Percentiles rank a stretch among this genome's conserved stretches.
These are phyloP conservation scores for Turnera subulata DNA, from an alignment of 345 rosid genomes.

Conservation along the genomic window DNA sequence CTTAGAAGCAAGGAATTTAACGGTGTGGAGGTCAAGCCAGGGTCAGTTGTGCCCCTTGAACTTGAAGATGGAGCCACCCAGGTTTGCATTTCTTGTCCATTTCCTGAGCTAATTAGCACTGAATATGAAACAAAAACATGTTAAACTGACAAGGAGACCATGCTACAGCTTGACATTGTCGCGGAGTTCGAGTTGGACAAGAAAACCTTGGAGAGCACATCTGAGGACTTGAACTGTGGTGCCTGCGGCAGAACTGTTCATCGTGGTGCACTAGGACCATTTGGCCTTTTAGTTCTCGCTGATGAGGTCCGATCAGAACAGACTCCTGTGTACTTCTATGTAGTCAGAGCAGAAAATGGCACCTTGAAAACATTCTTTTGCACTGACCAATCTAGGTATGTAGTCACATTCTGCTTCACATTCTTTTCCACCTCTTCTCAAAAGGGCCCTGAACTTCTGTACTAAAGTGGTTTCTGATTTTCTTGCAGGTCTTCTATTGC, in stretches of 20 bases:
- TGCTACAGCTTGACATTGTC: slow-evolving; percentile 39
- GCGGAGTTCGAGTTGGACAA: slow-evolving; percentile 70
- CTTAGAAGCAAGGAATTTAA: slow-evolving; percentile 43
- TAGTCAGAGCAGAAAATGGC: slow-evolving; percentile 52
- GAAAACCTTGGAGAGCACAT: slow-evolving; percentile 38
- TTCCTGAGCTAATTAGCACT: neutral
- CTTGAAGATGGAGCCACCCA: slow-evolving; percentile 59
- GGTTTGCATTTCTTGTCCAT: slow-evolving; percentile 24
- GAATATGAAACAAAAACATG: too few relatives aligned
- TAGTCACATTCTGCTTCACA: too few relatives aligned
- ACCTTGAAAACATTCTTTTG: slow-evolving; percentile 68
- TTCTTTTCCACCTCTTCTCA: too few relatives aligned
- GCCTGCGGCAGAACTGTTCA: slow-evolving; percentile 47
- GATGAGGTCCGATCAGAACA: slow-evolving; percentile 54
- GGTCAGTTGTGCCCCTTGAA: slow-evolving; percentile 52
- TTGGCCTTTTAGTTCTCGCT: slow-evolving; percentile 79
- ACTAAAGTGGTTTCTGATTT: neutral
- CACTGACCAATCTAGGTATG: slow-evolving; percentile 65
- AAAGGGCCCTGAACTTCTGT: too few relatives aligned
- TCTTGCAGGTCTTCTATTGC: slow-evolving; percentile 63
- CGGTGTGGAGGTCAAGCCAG: slow-evolving; percentile 43
- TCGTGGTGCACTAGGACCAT: slow-evolving; percentile 82
- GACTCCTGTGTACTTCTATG: slow-evolving; percentile 83
- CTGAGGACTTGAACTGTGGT: slow-evolving; percentile 52
- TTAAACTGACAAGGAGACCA: neutral